These are phyloP conservation scores for Epicoccum sorghinum DNA, from an alignment of 2,329 filamentous ascomycete genomes.

Conservation along the genomic window DNA sequence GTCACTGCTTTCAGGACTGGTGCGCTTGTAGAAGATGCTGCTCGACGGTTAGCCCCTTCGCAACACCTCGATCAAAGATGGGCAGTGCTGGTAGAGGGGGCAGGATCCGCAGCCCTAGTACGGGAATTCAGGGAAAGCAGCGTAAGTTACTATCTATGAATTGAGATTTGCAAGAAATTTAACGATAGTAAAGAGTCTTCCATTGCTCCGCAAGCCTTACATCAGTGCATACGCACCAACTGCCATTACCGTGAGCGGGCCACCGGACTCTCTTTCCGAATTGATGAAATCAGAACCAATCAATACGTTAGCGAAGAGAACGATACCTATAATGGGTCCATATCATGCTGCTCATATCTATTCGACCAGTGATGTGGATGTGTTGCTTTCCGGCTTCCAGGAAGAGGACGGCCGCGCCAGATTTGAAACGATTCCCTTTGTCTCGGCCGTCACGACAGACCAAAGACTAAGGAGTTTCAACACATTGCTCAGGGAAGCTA, in stretches of 20 bases:
- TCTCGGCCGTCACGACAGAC: background rate
- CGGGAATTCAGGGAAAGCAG: background rate
- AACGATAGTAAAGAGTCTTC: background rate
- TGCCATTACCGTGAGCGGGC: background rate
- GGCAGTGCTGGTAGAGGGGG: background rate
- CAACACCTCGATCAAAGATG: background rate
- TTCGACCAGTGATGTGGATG: background rate
- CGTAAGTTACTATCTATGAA: background rate
- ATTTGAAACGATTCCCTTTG: background rate
- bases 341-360: background rate
- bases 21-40: background rate
- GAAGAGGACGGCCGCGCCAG: background rate
- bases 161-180: background rate
- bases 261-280: background rate
- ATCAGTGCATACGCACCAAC: background rate
- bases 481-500: background rate
- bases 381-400: background rate
- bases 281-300: background rate
- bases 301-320: background rate
- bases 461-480: background rate
- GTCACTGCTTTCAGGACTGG: conserved; percentile 40
- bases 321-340: background rate
- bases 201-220: background rate
- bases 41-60: background rate
- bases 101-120: background rate